phyloP scores from a whole-genome alignment of 805 yeast genomes.

The Pichia thaimueangensis region DNA sequence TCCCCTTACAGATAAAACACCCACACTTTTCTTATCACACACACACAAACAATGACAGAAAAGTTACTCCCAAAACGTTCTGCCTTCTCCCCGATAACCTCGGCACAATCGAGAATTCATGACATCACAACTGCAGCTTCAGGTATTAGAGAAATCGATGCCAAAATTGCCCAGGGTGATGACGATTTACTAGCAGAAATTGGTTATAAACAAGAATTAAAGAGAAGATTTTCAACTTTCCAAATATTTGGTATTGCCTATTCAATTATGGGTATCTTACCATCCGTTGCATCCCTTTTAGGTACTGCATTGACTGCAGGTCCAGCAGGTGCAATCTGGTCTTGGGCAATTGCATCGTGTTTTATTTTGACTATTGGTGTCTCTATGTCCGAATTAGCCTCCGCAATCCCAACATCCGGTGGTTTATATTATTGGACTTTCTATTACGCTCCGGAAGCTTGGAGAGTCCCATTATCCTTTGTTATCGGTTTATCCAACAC shows the following conservation, averaged over 20 bases:
- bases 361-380: slow-evolving; percentile 51
- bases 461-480: slow-evolving; percentile 47
- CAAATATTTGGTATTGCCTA: slow-evolving; percentile 59
- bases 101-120: slow-evolving; percentile 13
- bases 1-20: not conserved
- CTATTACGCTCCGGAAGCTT: slow-evolving; percentile 51
- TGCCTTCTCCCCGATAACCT: slow-evolving; percentile 14
- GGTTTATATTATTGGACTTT: slow-evolving; percentile 65
- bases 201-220: slow-evolving; percentile 59
- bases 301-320: slow-evolving; percentile 54
- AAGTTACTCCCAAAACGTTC: not conserved
- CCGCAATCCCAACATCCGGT: slow-evolving; percentile 67
- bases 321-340: slow-evolving; percentile 63
- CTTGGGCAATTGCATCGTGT: slow-evolving; percentile 40
- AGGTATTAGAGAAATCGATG: slow-evolving; percentile 25
- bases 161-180: slow-evolving; percentile 24
- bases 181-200: slow-evolving; percentile 41
- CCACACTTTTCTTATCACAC: not conserved
- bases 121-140: slow-evolving; percentile 19
- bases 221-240: slow-evolving; percentile 50
- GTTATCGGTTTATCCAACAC: slow-evolving; percentile 62
- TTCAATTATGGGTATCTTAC: slow-evolving; percentile 57
- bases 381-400: slow-evolving; percentile 58
- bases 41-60: not conserved
- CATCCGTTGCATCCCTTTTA: slow-evolving; percentile 54